Percentiles rank a stretch among this genome's conserved stretches.
phyloP scores from a whole-genome alignment of 1,139 yeast species.

The Nakaseomyces nivariensis region DNA sequence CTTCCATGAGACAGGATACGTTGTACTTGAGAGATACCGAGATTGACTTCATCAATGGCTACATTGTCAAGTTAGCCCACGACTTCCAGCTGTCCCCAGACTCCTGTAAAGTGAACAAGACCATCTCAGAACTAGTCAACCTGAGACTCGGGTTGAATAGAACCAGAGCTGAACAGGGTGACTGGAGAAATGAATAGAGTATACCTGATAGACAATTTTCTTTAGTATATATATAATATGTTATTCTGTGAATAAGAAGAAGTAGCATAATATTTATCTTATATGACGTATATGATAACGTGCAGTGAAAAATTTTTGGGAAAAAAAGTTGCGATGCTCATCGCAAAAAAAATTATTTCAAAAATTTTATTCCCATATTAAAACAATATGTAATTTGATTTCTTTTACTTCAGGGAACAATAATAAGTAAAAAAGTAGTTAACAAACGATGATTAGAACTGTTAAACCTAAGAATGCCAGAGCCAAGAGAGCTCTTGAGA shows the following conservation, averaged over 20 bases:
- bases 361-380: too few relatives aligned
- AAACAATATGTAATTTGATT: not conserved
- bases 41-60: conserved; percentile 72
- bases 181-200: conserved; percentile 6
- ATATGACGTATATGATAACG: not conserved
- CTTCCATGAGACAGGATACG: conserved; percentile 85
- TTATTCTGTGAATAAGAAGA: too few relatives aligned
- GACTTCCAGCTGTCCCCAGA: conserved; percentile 21
- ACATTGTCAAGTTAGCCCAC: conserved; percentile 42
- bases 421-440: too few relatives aligned
- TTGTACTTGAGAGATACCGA: conserved; percentile 55
- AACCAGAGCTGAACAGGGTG: conserved; percentile 14
- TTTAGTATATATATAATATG: too few relatives aligned
- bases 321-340: not conserved
- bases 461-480: conserved; percentile 90
- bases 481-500: conserved; percentile 87
- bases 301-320: not conserved
- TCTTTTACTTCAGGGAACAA: not conserved
- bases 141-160: conserved; percentile 26
- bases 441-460: conserved; percentile 50
- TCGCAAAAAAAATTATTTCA: not conserved
- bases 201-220: not conserved
- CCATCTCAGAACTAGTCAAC: conserved; percentile 29
- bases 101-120: conserved; percentile 25
- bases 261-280: too few relatives aligned